Evolutionary conservation across 495 filamentous ascomycete species (phyloP).

Genomic region (Lentithecium fluviatile): DNA sequence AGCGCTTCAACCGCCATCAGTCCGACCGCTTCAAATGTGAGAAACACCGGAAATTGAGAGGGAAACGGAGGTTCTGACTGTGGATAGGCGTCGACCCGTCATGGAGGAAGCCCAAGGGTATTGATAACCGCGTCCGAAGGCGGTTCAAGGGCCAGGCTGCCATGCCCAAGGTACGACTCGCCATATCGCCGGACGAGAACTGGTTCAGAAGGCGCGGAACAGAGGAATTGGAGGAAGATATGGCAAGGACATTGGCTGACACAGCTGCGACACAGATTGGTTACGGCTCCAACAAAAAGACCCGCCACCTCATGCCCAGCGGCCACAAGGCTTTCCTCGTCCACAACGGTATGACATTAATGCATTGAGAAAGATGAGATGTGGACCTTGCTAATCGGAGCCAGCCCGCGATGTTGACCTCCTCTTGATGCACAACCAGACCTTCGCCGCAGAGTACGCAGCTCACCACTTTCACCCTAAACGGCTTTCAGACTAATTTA

Average conservation of each 20-base stretch:
- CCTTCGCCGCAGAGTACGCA: slow-evolving; percentile 95
- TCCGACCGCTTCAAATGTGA: slow-evolving; percentile 86
- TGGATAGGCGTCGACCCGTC: slow-evolving; percentile 57
- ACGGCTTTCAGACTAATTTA: slow-evolving; percentile 18
- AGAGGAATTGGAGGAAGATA: not conserved
- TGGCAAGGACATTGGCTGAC: slow-evolving; percentile 28
- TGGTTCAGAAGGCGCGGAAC: not conserved
- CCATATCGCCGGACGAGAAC: not conserved
- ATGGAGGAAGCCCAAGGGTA: slow-evolving; percentile 99
- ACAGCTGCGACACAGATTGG: slow-evolving; percentile 66
- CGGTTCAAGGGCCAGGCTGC: slow-evolving; percentile 91
- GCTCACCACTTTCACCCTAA: slow-evolving; percentile 3
- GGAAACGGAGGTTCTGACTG: slow-evolving; percentile 12
- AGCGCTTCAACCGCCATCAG: slow-evolving; percentile 93
- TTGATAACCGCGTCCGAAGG: slow-evolving; percentile 87
- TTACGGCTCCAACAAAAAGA: slow-evolving; percentile 98
- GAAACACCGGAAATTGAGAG: slow-evolving; percentile 7
- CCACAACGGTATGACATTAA: slow-evolving; percentile 62
- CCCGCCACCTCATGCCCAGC: slow-evolving; percentile 95
- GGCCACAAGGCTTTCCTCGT: slow-evolving; percentile 99
- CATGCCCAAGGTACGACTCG: slow-evolving; percentile 88
- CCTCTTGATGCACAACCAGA: slow-evolving; percentile 99
- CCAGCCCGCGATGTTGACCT: slow-evolving; percentile 82
- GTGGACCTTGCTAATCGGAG: not conserved
- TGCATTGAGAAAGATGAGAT: not conserved